Evolutionary conservation across 306 rosid species (phyloP), one percentile per base, ranked within the genome.

Genomic region (Gleditsia sinensis): DNA sequence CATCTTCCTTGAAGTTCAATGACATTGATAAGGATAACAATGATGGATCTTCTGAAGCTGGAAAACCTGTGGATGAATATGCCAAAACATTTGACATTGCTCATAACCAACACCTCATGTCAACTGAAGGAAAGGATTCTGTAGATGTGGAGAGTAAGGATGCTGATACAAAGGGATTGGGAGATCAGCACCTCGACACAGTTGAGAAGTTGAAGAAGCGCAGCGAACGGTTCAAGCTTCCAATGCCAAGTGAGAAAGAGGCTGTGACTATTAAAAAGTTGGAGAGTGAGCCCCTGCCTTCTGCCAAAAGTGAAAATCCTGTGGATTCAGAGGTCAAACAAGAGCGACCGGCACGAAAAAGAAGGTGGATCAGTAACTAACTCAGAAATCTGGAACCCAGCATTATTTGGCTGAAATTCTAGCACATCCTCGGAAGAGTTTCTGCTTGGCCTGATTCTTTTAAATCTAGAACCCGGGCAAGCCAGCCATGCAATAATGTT

Each of bases 151-250:
- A 91, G 66, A 72, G 63, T 9, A 89, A 80, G 78, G 94, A 88
- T 67, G 85, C 59, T 13, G 90, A 84, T 33, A 21, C 89, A 30
- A 88, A 83, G 78, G 88, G 84, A 48, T 30, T 74, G 53, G 97
- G 90, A 21, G 99, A 89, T 73, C 83, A 82, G 43, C 90, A 87
- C 74, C 88, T 90, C 74, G 97, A 95, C 84, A 95, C 99, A 2
- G 98, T 92, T 14, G 99, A 95, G 96, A 88, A 89, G 87, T 83
- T 95, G 85, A 95, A 95, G 88, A 95, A 95, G 82, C 87, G 99
- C 27, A 95, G 99, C 0, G 99, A 95, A 86, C 89, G 99, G 69
- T 95, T 95, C 97, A 92, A 88, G 89, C 98, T 88, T 68, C 99
- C 98, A 7, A 83, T 95, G 97, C 98, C 98, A 5, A 90, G 91